These are phyloP conservation scores for Amanita molliuscula DNA, from an alignment of 768 basidiomycete genomes.

Conservation along the genomic window DNA sequence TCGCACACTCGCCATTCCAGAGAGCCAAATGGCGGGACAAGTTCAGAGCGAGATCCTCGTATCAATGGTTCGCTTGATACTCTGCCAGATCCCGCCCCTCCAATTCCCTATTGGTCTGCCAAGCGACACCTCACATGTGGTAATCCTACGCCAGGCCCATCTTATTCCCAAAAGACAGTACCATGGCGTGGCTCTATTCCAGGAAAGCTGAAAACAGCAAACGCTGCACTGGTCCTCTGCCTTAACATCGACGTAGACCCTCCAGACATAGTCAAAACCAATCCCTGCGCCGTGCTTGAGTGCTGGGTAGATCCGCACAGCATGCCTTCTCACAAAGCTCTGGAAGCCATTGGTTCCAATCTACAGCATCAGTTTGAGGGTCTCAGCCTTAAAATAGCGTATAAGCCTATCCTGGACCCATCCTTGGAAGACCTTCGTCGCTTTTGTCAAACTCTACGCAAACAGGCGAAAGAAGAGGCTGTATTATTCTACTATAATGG, in stretches of 20 bases:
- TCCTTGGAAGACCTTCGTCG: slow-evolving; percentile 88
- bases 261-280: slow-evolving; percentile 94
- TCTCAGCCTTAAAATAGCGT: slow-evolving; percentile 86
- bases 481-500: slow-evolving; percentile 97
- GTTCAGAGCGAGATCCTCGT: slow-evolving; percentile 22
- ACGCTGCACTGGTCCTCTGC: slow-evolving; percentile 84
- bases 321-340: slow-evolving; percentile 85
- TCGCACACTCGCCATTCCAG: slow-evolving; percentile 26
- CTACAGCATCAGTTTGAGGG: slow-evolving; percentile 94
- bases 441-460: slow-evolving; percentile 74
- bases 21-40: slow-evolving; percentile 16
- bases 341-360: slow-evolving; percentile 89
- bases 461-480: slow-evolving; percentile 87
- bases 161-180: slow-evolving; percentile 53
- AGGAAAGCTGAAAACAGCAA: slow-evolving; percentile 83
- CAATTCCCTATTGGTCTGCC: slow-evolving; percentile 75
- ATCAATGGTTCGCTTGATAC: slow-evolving; percentile 37
- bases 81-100: slow-evolving; percentile 39
- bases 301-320: slow-evolving; percentile 97
- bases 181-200: slow-evolving; percentile 77
- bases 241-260: slow-evolving; percentile 97
- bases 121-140: slow-evolving; percentile 89
- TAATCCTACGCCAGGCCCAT: slow-evolving; percentile 65
- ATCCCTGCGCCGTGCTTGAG: slow-evolving; percentile 89
- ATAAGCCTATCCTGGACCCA: slow-evolving; percentile 92